A percentile compares a stretch with the other conserved stretches of the same genome.
Conservation (phyloP, 2,329 filamentous ascomycete species). For the Phoma sp. region DNA sequence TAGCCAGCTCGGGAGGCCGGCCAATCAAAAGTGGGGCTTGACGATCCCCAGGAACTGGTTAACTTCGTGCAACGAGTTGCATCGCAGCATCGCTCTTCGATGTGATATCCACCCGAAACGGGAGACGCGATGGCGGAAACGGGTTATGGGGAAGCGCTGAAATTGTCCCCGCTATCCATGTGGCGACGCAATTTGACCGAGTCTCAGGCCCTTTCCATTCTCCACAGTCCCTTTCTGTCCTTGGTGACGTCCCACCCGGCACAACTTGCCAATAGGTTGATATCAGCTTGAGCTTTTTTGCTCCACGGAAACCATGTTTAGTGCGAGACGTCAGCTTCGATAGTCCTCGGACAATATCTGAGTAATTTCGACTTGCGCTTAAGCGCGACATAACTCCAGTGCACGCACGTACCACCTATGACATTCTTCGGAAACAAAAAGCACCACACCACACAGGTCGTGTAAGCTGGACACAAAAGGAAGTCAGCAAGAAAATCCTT, state of each 20-base stretch:
- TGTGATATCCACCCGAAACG: constrained; percentile 22
- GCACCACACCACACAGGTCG: constrained; percentile 15
- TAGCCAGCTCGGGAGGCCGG: constrained; percentile 22
- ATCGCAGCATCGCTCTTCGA: constrained; percentile 22
- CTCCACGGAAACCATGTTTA: constrained; percentile 17
- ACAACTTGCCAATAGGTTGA: constrained; percentile 14
- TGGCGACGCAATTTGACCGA: constrained; percentile 19
- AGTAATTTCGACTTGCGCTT: constrained; percentile 6
- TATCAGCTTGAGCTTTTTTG: constrained; percentile 20
- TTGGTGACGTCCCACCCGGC: constrained; percentile 24
- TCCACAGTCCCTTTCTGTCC: constrained; percentile 4
- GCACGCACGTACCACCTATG: constrained; percentile 22
- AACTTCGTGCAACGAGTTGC: constrained; percentile 26
- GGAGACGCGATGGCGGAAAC: constrained; percentile 19
- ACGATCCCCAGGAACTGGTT: constrained; percentile 16
- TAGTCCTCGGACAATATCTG: neutral
- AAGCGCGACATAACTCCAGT: constrained; percentile 11
- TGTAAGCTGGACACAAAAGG: constrained; percentile 19
- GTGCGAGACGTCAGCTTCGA: constrained; percentile 9
- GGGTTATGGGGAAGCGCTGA: constrained; percentile 19
- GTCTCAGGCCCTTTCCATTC: constrained; percentile 4
- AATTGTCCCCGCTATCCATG: constrained; percentile 19
- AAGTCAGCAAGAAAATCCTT: constrained; percentile 1
- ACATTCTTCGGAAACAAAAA: constrained; percentile 12
- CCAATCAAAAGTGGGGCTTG: constrained; percentile 21